Percentiles rank a stretch among this genome's conserved stretches.
phyloP scores from a whole-genome alignment of 2,329 filamentous ascomycete genomes.

The Chaetoscypha palmicola region DNA sequence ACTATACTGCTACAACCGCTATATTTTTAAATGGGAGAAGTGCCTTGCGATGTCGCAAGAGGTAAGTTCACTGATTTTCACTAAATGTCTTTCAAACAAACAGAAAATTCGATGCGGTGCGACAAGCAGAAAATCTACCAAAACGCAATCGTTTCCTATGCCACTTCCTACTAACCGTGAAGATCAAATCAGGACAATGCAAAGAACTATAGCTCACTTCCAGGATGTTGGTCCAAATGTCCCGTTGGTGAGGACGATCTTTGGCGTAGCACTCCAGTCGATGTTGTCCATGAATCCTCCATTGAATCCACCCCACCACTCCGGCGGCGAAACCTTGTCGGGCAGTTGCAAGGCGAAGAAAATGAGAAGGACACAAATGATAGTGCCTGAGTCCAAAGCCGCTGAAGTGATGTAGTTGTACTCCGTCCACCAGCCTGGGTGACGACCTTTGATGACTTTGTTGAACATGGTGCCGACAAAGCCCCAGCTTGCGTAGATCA shows the following conservation, averaged over 20 bases:
- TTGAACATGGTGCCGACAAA: slow-evolving; percentile 62
- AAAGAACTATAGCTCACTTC: too few species aligned
- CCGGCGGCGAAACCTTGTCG: slow-evolving; percentile 40
- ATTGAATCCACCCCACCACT: slow-evolving; percentile 42
- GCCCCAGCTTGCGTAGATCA: slow-evolving; percentile 63
- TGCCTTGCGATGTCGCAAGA: too few species aligned
- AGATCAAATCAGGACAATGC: too few species aligned
- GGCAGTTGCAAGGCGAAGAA: slow-evolving; percentile 63
- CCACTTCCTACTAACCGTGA: too few species aligned
- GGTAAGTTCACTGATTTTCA: too few species aligned
- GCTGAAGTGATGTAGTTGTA: slow-evolving; percentile 73
- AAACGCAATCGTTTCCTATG: too few species aligned
- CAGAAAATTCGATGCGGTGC: too few species aligned
- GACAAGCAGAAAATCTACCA: too few species aligned
- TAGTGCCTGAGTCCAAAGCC: slow-evolving; percentile 61
- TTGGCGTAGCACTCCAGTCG: slow-evolving; percentile 14
- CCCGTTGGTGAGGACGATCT: slow-evolving; percentile 6
- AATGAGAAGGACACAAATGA: slow-evolving; percentile 59
- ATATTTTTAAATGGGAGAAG: too few species aligned
- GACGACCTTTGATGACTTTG: slow-evolving; percentile 56
- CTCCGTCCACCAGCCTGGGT: slow-evolving; percentile 67
- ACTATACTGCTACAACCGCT: too few species aligned
- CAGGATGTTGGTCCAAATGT: slow-evolving; percentile 19
- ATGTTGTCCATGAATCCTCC: slow-evolving; percentile 8
- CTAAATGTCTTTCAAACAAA: too few species aligned